Base-by-base conservation (phyloP, 805 yeast genomes). In the Torulaspora indica region DNA sequence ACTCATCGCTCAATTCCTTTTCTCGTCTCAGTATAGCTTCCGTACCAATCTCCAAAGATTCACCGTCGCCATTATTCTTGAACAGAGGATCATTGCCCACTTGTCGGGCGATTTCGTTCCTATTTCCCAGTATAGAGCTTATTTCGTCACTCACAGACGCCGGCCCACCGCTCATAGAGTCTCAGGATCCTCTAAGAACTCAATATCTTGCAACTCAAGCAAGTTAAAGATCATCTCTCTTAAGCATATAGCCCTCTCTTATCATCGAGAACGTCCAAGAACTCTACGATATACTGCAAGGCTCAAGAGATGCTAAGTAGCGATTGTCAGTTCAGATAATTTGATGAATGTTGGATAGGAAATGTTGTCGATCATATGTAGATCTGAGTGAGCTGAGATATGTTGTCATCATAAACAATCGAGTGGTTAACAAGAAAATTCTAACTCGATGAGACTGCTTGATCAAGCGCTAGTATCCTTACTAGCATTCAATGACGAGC, bases 331-430 rank as follows among this genome's bases (percentile, higher is more conserved):
- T 46, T 63, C 67, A 61, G 67, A 37, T 47, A 51, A 46, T 40
- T 62, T 64, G 69, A 66, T 67, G 70, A 67, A 66, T 67, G 71
- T 67, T 67, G 68, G 69, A 66, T 62, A 64, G 66, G 61, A 59
- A 56, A 40, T 35, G 53, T 62, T 67, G 56, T 67, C 71, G 63
- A 67, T 66, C 66, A 60, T 56, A 47, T 38, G 48, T 48, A 45
- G 57, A 57, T 67, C 70, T 66, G 71, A 67, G 71, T 66, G 71
- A 67, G 71, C 71, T 67, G 71, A 67, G 71, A 60, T 47, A 57
- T 36, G 57, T 58, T 67, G 54, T 66, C 70, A 66, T 66, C 70
- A 67, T 59, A 50, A 59, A 53, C 46, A 43, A 42, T 27, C 35
- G 36, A 25, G 14, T 37, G 31, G 28, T 32, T 4, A 22, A 31